These are phyloP conservation scores for Flaveria linearis DNA, from an alignment of 129 eudicot species.

Conservation along the genomic window DNA sequence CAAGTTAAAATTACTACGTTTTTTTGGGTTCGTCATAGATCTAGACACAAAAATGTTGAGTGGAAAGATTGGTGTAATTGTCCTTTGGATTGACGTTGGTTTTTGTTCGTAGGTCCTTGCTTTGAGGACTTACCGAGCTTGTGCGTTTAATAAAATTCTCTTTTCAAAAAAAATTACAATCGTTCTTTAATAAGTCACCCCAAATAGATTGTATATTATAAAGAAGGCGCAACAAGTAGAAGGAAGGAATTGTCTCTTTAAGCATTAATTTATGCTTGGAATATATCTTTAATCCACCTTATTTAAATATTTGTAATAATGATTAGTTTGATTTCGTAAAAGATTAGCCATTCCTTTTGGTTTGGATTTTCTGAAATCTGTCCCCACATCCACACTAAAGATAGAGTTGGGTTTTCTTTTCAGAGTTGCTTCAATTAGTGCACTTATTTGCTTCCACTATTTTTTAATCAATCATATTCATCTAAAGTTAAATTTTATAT, in stretches of 20 bases:
- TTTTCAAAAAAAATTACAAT: too few relatives aligned
- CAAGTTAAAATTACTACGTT: too few relatives aligned
- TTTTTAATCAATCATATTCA: not conserved
- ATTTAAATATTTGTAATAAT: constrained; percentile 15
- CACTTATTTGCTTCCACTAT: not conserved
- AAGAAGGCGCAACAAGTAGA: not conserved
- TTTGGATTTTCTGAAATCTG: constrained; percentile 21
- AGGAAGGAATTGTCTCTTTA: constrained; percentile 20
- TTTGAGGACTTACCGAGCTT: too few relatives aligned
- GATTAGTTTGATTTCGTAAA: constrained; percentile 26
- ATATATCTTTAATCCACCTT: not conserved
- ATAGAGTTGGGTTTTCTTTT: constrained; percentile 19
- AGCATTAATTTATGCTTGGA: not conserved
- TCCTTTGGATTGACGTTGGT: too few relatives aligned
- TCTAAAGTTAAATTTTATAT: not conserved
- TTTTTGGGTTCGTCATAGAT: too few relatives aligned
- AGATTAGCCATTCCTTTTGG: constrained; percentile 23
- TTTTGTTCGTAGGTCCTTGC: too few relatives aligned
- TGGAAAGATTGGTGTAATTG: too few relatives aligned
- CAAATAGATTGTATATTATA: not conserved
- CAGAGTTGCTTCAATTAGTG: constrained; percentile 9
- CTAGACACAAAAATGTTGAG: too few relatives aligned
- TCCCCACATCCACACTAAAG: constrained; percentile 25
- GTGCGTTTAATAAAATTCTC: too few relatives aligned
- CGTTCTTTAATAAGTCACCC: too few relatives aligned